phyloP scores from a whole-genome alignment of 2,329 filamentous ascomycete species.

The Lecanicillium sp. region DNA sequence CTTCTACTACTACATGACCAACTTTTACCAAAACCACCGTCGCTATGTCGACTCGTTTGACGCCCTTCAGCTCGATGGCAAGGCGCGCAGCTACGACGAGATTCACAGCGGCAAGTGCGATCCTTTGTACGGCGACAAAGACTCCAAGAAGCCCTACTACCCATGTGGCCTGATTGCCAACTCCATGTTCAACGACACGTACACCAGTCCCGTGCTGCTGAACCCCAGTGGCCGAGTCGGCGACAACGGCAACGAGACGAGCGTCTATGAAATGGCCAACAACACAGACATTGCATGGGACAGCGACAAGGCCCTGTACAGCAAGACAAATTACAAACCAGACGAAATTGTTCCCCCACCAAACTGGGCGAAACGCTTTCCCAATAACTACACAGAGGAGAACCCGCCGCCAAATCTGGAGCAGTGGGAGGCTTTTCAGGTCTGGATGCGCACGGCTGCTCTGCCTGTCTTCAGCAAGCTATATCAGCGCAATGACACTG shows the following conservation, averaged over 20 bases:
- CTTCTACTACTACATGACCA: slow-evolving; percentile 91
- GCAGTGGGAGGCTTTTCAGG: slow-evolving; percentile 78
- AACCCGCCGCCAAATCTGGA: slow-evolving; percentile 64
- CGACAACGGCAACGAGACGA: slow-evolving; percentile 20
- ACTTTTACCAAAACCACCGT: slow-evolving; percentile 98
- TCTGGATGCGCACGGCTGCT: slow-evolving; percentile 98
- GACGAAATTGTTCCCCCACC: slow-evolving; percentile 69
- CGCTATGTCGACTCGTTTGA: slow-evolving; percentile 90
- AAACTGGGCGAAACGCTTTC: slow-evolving; percentile 71
- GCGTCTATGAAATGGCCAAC: slow-evolving; percentile 67
- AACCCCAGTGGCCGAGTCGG: slow-evolving; percentile 34
- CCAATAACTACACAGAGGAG: slow-evolving; percentile 56
- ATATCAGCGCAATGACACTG: slow-evolving; percentile 69
- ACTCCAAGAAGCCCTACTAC: slow-evolving; percentile 66
- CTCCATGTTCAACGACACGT: slow-evolving; percentile 93
- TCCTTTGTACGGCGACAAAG: slow-evolving; percentile 52
- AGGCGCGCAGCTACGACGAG: slow-evolving; percentile 46
- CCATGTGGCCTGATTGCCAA: slow-evolving; percentile 96
- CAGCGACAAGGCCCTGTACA: slow-evolving; percentile 75
- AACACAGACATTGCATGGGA: slow-evolving; percentile 74
- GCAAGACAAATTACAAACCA: slow-evolving; percentile 55
- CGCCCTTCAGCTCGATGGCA: slow-evolving; percentile 69
- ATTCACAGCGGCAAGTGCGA: slow-evolving; percentile 67
- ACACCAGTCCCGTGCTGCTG: slow-evolving; percentile 54
- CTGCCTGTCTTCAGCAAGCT: slow-evolving; percentile 93